Conservation (phyloP, 208 protist species). For the Crithidia expoeki region DNA sequence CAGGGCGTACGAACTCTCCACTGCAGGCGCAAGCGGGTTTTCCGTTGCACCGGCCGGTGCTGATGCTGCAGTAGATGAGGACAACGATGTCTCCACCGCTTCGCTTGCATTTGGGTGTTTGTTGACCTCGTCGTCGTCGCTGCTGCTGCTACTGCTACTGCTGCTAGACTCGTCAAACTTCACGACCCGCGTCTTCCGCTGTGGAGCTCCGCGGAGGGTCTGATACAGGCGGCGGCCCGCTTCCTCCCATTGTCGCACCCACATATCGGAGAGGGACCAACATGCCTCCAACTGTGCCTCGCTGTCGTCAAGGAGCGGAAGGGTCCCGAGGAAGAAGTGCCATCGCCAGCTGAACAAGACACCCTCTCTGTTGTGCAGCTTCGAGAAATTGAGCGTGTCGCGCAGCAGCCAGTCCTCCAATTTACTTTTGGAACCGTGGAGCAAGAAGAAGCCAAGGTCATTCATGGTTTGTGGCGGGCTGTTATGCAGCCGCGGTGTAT, state of each 20-base stretch:
- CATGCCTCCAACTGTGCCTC: conserved; percentile 3
- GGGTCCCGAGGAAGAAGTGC: conserved; percentile 50
- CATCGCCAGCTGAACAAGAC: conserved; percentile 49
- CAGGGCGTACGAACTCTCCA: conserved; percentile 63
- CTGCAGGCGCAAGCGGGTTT: conserved; percentile 64
- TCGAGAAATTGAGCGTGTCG: conserved; percentile 36
- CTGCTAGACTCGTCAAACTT: conserved; percentile 37
- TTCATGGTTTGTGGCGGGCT: conserved; percentile 30
- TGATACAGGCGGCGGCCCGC: conserved; percentile 22
- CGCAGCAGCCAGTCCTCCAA: conserved; percentile 36
- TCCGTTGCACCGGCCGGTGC: conserved; percentile 13
- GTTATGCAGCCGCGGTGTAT: background rate
- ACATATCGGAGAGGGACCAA: conserved; percentile 6
- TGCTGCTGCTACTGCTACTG: conserved; percentile 2
- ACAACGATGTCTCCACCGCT: no score
- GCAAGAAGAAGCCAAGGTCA: conserved; percentile 34
- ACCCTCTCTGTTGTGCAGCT: background rate
- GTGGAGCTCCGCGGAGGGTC: conserved; percentile 12
- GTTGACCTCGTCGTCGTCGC: conserved; percentile 23
- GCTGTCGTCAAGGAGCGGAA: conserved; percentile 23
- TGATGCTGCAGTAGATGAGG: background rate
- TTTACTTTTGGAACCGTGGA: conserved; percentile 7
- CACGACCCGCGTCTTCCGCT: conserved; percentile 16
- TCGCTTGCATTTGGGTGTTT: background rate
- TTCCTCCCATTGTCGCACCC: conserved; percentile 22